phyloP scores from a whole-genome alignment of 371 early-diverging fungal species.

The Thermomucor indicae-seudaticae region DNA sequence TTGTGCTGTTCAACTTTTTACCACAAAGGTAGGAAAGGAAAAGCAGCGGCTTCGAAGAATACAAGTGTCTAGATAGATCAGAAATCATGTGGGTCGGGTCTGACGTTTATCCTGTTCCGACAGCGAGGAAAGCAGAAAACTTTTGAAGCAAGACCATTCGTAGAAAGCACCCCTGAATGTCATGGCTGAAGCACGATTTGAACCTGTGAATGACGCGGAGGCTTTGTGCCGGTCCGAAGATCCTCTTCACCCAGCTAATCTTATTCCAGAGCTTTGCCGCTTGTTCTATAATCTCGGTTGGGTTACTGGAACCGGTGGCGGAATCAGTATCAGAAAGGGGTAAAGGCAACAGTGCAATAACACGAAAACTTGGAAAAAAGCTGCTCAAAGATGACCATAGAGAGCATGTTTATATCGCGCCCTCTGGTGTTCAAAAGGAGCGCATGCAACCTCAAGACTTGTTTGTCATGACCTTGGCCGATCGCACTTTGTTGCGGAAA shows the following conservation, averaged over 20 bases:
- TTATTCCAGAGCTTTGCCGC: constrained; percentile 92
- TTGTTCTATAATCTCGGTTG: constrained; percentile 89
- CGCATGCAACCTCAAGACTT: constrained; percentile 82
- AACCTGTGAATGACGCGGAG: no score
- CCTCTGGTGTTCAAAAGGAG: constrained; percentile 96
- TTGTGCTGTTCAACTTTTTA: no score
- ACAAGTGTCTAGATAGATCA: no score
- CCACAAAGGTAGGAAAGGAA: no score
- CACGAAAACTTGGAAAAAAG: neutral
- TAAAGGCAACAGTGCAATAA: constrained; percentile 20
- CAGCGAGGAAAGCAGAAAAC: no score
- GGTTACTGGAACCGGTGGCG: constrained; percentile 97
- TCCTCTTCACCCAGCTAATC: constrained; percentile 75
- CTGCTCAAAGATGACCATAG: constrained; percentile 20
- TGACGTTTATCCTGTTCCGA: no score
- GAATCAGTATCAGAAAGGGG: constrained; percentile 84
- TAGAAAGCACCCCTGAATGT: no score
- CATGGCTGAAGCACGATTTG: no score
- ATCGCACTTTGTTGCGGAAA: constrained; percentile 61
- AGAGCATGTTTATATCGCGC: constrained; percentile 84
- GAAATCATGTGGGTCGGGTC: no score
- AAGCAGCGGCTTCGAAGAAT: no score
- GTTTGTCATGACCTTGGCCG: constrained; percentile 73
- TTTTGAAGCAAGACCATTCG: no score
- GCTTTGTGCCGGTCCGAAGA: constrained; percentile 63